Base-by-base conservation (phyloP, 2,329 filamentous ascomycete genomes). In the Trichoderma pleuroti region DNA sequence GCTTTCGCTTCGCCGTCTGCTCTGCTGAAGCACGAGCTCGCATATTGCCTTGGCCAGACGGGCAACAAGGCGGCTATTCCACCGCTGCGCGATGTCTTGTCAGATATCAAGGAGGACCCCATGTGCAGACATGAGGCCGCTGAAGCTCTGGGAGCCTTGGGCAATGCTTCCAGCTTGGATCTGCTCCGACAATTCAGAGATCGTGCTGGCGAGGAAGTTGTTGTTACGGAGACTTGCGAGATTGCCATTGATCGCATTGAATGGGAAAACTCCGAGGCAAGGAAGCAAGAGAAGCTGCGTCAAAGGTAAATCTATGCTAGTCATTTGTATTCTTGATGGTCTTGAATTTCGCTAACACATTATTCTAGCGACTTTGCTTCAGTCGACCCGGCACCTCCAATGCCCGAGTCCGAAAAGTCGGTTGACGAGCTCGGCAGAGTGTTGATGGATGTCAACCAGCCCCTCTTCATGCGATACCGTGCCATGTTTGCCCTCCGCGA, bases 401-500 rank as follows among this genome's bases (percentile, higher is more conserved):
- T 95, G 81, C 90, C 94, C 57, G 86, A 93, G 77, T 85, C 87
- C n/a, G 82, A 86, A 71, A 85, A 87, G 72, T 90, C 90, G 4
- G 93, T 97, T 62, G 85, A 91, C 39, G 89, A 92, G 70, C 86
- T 99, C 39, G 91, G 92, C 77, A 86, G 88, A 77, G 89, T 88
- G 28, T 86, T 99, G 68, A 90, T 98, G 81, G 91, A 98, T 81
- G 91, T 91, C 7, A 87, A 84, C 6, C 84, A 91, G 62, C 93
- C 94, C 28, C 88, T 99, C 14, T 99, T 99, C 85, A 85, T 93
- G 79, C 91, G 96, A 79, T 99, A 99, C 83, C 90, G 96, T 77
- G 95, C 96, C 80, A 99, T 99, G 96, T 99, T 99, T 79, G 93
- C 93, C 71, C 90, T 99, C 66, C 92, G 96, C 78, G 96, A 99